These are phyloP conservation scores for Zoysia matrella DNA, from an alignment of 202 grass and related monocot genomes.

Conservation along the genomic window DNA sequence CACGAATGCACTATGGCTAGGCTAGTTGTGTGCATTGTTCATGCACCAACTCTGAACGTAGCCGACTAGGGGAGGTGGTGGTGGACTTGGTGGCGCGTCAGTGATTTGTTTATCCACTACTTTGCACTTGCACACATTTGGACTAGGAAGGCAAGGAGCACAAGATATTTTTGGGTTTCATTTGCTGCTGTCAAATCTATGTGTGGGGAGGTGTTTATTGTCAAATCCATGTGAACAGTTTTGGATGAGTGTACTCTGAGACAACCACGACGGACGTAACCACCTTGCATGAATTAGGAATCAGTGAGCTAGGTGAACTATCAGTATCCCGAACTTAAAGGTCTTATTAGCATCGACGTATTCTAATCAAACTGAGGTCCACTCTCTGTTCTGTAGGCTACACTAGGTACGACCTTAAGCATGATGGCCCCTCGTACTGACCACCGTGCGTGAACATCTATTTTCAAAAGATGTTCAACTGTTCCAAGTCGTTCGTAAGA, in stretches of 20 bases:
- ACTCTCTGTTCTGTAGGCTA: not conserved
- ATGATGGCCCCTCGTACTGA: slow-evolving; percentile 7
- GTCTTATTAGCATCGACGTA: not conserved
- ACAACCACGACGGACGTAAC: not conserved
- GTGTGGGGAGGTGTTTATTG: not conserved
- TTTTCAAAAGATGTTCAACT: not conserved
- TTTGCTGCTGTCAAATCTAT: not conserved
- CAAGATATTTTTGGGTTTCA: not conserved
- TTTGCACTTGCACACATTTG: not conserved
- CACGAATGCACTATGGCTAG: not conserved
- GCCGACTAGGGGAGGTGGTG: not conserved
- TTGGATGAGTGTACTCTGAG: not conserved
- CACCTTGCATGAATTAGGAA: slow-evolving; percentile 23
- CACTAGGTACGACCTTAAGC: slow-evolving; percentile 5
- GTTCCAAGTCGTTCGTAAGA: not conserved
- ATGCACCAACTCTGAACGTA: not conserved
- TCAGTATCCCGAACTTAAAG: slow-evolving; percentile 35
- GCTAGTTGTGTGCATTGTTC: slow-evolving; percentile 4
- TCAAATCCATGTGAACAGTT: not conserved
- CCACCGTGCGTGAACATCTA: not conserved
- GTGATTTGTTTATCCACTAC: not conserved
- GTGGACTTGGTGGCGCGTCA: not conserved
- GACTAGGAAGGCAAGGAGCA: not conserved
- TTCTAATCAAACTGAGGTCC: not conserved
- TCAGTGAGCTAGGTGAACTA: slow-evolving; percentile 18